Conservation (phyloP, 2,329 filamentous ascomycete genomes). For the Diaporthe nobilis region DNA sequence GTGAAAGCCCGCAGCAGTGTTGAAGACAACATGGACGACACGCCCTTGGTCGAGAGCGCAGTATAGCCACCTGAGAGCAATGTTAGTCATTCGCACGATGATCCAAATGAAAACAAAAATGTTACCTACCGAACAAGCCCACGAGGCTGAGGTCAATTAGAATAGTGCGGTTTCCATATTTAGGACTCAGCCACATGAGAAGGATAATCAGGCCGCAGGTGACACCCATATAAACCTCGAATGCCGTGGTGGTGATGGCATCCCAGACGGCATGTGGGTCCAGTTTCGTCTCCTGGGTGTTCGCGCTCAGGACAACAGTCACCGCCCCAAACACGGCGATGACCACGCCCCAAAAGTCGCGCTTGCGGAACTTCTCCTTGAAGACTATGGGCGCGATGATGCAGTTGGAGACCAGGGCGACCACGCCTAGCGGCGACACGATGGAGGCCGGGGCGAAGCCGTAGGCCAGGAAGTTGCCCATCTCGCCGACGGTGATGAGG, state of each 20-base stretch:
- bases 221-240: slow-evolving; percentile 89
- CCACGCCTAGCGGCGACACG: slow-evolving; percentile 96
- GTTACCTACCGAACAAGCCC: slow-evolving; percentile 83
- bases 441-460: slow-evolving; percentile 98
- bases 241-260: slow-evolving; percentile 88
- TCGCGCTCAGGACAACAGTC: slow-evolving; percentile 92
- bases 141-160: slow-evolving; percentile 94
- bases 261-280: slow-evolving; percentile 92
- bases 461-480: slow-evolving; percentile 96
- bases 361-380: slow-evolving; percentile 87
- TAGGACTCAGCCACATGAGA: slow-evolving; percentile 86
- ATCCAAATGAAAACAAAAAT: not conserved
- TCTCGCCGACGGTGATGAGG: slow-evolving; percentile 92
- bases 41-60: slow-evolving; percentile 95
- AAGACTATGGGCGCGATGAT: slow-evolving; percentile 95
- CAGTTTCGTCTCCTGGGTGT: slow-evolving; percentile 89
- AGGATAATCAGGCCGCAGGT: slow-evolving; percentile 80
- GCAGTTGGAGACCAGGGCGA: slow-evolving; percentile 96
- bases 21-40: slow-evolving; percentile 93
- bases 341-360: slow-evolving; percentile 90
- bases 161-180: slow-evolving; percentile 88
- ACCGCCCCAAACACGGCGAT: slow-evolving; percentile 91
- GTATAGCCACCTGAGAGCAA: slow-evolving; percentile 83
- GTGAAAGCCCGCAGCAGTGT: slow-evolving; percentile 90
- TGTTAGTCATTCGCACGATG: not conserved